phyloP scores from a whole-genome alignment of 2,329 filamentous ascomycete species.

The Monosporascus sp. region DNA sequence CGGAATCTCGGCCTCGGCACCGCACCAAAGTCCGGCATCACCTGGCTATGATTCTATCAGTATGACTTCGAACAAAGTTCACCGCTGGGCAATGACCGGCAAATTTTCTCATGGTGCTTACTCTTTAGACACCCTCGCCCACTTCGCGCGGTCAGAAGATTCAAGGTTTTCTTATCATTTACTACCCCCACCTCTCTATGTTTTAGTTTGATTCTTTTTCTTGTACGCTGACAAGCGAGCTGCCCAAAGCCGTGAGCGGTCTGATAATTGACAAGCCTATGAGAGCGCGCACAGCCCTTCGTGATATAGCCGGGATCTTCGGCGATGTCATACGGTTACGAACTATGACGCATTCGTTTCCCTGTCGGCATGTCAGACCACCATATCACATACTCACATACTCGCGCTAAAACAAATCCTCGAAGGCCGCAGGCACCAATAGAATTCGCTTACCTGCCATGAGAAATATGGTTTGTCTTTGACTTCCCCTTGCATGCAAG shows the following conservation, averaged over 20 bases:
- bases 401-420: neutral
- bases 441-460: too few relatives aligned
- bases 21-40: neutral
- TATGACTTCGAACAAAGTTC: too few relatives aligned
- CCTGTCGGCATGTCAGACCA: neutral
- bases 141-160: too few relatives aligned
- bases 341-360: conserved; percentile 24
- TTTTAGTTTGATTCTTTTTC: neutral
- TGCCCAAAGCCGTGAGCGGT: conserved; percentile 18
- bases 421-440: too few relatives aligned
- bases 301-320: neutral
- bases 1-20: neutral
- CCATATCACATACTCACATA: neutral
- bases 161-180: too few relatives aligned
- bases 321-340: conserved; percentile 16
- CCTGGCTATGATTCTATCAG: neutral
- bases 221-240: conserved; percentile 11
- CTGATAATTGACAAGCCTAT: conserved; percentile 18
- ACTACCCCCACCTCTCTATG: conserved; percentile 3
- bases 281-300: conserved; percentile 12
- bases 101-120: too few relatives aligned
- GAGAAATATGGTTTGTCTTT: too few relatives aligned
- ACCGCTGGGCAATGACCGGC: too few relatives aligned
- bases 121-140: too few relatives aligned
- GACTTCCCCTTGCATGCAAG: too few relatives aligned